Evolutionary conservation across 2,329 filamentous ascomycete genomes (phyloP), one percentile per base, ranked within the genome.

Genomic region (Pezicula carpinea): DNA sequence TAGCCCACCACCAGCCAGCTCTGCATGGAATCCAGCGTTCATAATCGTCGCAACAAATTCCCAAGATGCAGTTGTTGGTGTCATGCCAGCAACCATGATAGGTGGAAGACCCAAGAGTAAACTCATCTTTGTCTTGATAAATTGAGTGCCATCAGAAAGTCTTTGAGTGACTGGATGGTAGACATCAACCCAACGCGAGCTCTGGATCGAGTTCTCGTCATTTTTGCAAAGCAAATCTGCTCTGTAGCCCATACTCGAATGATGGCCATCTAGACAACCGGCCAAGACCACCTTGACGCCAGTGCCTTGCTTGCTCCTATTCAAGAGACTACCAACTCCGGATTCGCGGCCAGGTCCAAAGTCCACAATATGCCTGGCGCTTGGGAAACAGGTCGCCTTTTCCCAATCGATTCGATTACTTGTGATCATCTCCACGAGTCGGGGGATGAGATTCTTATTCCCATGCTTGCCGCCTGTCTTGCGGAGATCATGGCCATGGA

Each of bases 251-350:
- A 99, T 86, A 67, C 97, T 95, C 23, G 79, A 76, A 50, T 95
- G 86, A 18, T 89, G 90, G 44, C 92, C 92, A 60, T 91, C 88
- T 60, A 99, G 86, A 14, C 89, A 80, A 53, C 93, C 93, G 35
- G 90, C 93, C 49, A 99, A 79, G 56, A 99, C 96, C 55, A 99
- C 91, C 51, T 92, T 89, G 29, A 99, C 93, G 61, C 93, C 93
- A 48, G 90, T 97, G 53, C 93, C 93, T 67, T 99, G 93, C 75
- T 99, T 99, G 79, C 97, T 99, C 60, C 93, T 89, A 76, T 95
- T 97, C 47, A 93, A 97, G 53, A 99, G 75, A 39, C 95, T 88
- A 63, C 93, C 95, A 19, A 99, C 83, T 54, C 93, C 93, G 18
- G 93, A 99, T 55, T 97, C 93, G 53, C 93, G 93, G 62, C 93